Evolutionary conservation across 1,284 basidiomycete genomes (phyloP), one percentile per base, ranked within the genome.

Genomic region (Sparassis latifolia): DNA sequence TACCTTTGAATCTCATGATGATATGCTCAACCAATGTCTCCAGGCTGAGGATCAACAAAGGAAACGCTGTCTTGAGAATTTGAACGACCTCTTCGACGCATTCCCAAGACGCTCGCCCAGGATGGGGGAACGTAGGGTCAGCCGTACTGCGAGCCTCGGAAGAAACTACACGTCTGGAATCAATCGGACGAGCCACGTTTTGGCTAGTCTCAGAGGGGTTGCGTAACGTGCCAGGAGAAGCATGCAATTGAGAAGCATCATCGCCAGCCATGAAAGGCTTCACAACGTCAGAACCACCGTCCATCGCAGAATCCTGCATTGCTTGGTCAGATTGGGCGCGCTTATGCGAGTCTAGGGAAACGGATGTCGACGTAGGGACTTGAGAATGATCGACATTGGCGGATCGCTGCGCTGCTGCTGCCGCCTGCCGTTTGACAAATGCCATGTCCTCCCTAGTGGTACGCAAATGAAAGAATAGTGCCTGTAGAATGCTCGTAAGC

Each of bases 11-110:
- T 43, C 95, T 84, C 55, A 86, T 82, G 41, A 85, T 79, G 58
- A 99, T 89, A 69, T 99, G 96, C 62, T 99, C 97, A 27, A 97
- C 91, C 77, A 99, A 91, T 44, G 94, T 97, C 71, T 99, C 97
- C 78, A 99, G 81, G 49, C 92, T 97, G 33, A 98, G 75, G 30
- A 96, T 92, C 28, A 99, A 79, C 12, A 99, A 78, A 0, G 97
- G 97, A 75, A 97, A 97, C 1, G 92, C 89, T 0, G 96, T 98
- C 74, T 99, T 99, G 62, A 99, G 77, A 50, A 94, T 87, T 63
- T 95, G 89, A 45, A 95, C 83, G 55, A 99, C 86, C 63, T 99
- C 97, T 45, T 99, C 97, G 10, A 97, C 85, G 61, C 91, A 82
- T 53, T 98, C 96, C 80, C 85, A 92, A 32, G 92, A 84, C 60